Conservation (phyloP, 2,329 filamentous ascomycete genomes). For the Chaetothyriales sp. region DNA sequence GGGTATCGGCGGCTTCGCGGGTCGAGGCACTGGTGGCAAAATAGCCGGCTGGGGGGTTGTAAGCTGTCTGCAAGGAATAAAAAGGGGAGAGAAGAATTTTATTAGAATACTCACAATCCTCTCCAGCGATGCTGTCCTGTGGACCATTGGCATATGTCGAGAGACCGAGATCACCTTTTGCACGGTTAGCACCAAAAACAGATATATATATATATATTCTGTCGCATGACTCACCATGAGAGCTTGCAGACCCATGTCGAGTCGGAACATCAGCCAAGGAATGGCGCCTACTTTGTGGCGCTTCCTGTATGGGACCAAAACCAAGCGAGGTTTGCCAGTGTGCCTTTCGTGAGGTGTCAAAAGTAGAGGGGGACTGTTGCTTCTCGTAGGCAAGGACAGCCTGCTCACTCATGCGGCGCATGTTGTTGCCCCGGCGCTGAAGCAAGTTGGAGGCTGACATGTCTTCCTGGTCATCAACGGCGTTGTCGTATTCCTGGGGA, state of each 20-base stretch:
- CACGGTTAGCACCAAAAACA: constrained; percentile 7
- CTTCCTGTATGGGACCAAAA: constrained; percentile 31
- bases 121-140: constrained; percentile 24
- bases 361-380: constrained; percentile 27
- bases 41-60: constrained; percentile 26
- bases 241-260: constrained; percentile 30
- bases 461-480: constrained; percentile 31
- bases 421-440: constrained; percentile 25
- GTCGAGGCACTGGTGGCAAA: constrained; percentile 24
- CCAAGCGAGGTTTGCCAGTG: constrained; percentile 38
- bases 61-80: not conserved
- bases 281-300: constrained; percentile 36
- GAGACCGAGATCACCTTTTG: constrained; percentile 25
- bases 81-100: constrained; percentile 13
- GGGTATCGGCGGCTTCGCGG: constrained; percentile 25
- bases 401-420: constrained; percentile 30
- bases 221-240: constrained; percentile 16
- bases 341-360: constrained; percentile 32
- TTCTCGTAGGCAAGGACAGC: constrained; percentile 27
- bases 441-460: constrained; percentile 21
- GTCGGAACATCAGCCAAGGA: constrained; percentile 37
- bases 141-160: constrained; percentile 24
- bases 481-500: constrained; percentile 30
- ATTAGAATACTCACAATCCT: constrained; percentile 27
- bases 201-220: not conserved